Evolutionary conservation across 179 eudicot species (phyloP).

Genomic region (Spergularia azorica): DNA sequence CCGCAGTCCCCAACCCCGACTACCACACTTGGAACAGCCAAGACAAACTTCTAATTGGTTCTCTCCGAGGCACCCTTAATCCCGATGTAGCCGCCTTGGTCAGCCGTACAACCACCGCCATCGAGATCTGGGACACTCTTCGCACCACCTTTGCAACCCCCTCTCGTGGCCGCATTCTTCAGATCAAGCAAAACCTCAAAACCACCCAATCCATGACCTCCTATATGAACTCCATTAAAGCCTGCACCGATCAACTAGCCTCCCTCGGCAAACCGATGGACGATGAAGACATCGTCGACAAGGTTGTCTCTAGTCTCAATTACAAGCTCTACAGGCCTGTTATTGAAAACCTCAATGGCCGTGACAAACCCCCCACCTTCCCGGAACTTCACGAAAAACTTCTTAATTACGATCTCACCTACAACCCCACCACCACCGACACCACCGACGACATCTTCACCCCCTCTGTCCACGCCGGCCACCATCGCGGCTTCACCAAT

Average conservation of each 20-base stretch:
- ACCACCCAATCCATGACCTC: neutral
- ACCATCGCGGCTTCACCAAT: neutral
- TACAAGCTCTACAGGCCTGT: neutral
- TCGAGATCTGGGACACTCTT: neutral
- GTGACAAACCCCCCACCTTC: slow-evolving; percentile 1
- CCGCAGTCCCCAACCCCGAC: no score
- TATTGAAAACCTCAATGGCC: slow-evolving; percentile 1
- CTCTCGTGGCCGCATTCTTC: slow-evolving; percentile 1
- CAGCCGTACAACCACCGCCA: no score
- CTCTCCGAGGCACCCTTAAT: no score
- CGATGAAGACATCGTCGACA: neutral
- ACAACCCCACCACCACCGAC: neutral
- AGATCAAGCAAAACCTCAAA: neutral
- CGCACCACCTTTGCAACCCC: neutral
- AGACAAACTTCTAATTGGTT: no score
- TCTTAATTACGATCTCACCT: neutral
- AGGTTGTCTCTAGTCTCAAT: neutral
- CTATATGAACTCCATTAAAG: no score
- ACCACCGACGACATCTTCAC: neutral
- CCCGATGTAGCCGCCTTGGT: no score
- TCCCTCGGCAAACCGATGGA: neutral
- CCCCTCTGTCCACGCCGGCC: neutral
- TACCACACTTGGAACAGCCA: no score
- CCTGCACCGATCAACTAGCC: neutral
- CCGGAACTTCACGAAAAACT: slow-evolving; percentile 7